phyloP scores from a whole-genome alignment of 2,329 filamentous ascomycete species.

The Scedosporium aurantiacum region DNA sequence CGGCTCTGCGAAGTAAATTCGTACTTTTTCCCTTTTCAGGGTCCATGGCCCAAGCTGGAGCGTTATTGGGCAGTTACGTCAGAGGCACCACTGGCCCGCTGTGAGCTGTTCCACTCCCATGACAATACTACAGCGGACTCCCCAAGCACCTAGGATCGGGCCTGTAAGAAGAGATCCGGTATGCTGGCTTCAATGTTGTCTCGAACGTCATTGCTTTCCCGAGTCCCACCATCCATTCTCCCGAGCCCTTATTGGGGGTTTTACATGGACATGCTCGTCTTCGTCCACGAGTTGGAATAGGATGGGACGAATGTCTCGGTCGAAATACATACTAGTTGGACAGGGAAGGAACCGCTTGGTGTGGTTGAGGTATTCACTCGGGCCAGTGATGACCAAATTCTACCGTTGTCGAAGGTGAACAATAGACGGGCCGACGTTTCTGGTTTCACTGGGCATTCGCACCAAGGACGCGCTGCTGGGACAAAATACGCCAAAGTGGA shows the following conservation, averaged over 20 bases:
- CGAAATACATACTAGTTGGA: not conserved
- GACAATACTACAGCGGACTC: not conserved
- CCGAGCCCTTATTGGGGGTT: not conserved
- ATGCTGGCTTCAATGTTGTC: not conserved
- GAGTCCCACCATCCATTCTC: not conserved
- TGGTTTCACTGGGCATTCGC: no score
- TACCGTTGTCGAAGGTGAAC: no score
- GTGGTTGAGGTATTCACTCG: no score
- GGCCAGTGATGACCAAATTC: no score
- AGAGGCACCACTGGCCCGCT: not conserved
- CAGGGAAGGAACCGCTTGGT: not conserved
- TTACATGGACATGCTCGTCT: not conserved
- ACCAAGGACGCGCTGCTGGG: not conserved
- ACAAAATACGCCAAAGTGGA: not conserved
- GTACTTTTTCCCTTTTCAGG: not conserved
- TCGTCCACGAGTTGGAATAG: not conserved
- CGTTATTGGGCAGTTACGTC: not conserved
- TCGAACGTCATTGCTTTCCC: not conserved
- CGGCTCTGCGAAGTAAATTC: not conserved
- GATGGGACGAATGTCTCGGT: not conserved
- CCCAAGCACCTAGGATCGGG: not conserved
- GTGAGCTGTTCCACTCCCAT: not conserved
- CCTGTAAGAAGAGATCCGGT: not conserved
- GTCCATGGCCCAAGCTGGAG: not conserved
- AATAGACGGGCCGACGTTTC: no score